Conservation (phyloP, 2,329 filamentous ascomycete genomes). For the Trichoderma atrobrunneum region DNA sequence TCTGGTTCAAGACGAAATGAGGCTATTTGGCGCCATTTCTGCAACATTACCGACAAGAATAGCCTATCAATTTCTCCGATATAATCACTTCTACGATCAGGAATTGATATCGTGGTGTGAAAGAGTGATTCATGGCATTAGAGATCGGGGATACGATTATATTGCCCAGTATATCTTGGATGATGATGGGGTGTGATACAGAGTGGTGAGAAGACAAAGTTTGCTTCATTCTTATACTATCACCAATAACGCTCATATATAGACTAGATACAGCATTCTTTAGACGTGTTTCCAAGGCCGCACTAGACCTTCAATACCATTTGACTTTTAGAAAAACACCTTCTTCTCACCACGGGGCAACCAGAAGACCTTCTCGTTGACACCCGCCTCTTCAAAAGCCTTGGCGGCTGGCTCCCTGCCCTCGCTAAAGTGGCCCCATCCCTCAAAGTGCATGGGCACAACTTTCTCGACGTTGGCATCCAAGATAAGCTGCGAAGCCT, state of each 20-base stretch:
- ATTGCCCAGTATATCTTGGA: constrained; percentile 11
- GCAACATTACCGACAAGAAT: constrained; percentile 31
- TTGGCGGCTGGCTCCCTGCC: constrained; percentile 25
- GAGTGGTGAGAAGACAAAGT: not conserved
- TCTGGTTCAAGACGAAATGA: constrained; percentile 39
- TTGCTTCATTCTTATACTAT: not conserved
- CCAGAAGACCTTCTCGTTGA: constrained; percentile 37
- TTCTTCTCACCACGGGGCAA: constrained; percentile 28
- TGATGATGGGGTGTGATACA: constrained; percentile 4
- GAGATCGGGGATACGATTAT: constrained; percentile 6
- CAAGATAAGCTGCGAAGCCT: constrained; percentile 38
- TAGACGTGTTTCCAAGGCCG: not conserved
- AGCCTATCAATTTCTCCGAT: constrained; percentile 20
- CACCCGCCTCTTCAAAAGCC: constrained; percentile 35
- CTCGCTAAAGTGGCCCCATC: constrained; percentile 45
- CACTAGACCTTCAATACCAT: not conserved
- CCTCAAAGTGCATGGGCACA: constrained; percentile 48
- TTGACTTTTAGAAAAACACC: constrained; percentile 10
- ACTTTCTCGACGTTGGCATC: constrained; percentile 41
- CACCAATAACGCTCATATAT: not conserved
- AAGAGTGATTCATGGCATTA: constrained; percentile 1
- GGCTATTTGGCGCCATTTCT: constrained; percentile 38
- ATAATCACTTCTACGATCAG: not conserved
- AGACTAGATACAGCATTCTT: not conserved
- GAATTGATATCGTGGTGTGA: constrained; percentile 7